Evolutionary conservation across 192 early-diverging fungal genomes (phyloP).

Genomic region (Podila verticillata): DNA sequence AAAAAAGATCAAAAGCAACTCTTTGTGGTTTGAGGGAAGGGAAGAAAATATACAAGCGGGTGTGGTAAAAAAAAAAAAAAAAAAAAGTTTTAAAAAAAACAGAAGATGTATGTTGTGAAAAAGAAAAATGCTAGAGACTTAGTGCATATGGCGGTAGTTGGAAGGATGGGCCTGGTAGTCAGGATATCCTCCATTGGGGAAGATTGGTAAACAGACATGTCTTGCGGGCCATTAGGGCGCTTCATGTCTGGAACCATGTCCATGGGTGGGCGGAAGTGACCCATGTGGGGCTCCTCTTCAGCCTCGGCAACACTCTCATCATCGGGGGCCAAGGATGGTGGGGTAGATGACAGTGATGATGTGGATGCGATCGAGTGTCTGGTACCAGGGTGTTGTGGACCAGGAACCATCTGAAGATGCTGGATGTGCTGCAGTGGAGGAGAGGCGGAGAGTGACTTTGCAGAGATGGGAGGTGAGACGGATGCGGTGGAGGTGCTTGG

Average conservation of each 20-base stretch:
- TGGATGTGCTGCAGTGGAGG: conserved; percentile 19
- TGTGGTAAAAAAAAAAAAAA: conserved; percentile 8
- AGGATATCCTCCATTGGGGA: neutral
- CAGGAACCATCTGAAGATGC: neutral
- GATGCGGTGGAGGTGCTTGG: conserved; percentile 30
- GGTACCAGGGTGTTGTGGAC: neutral
- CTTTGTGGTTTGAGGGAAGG: too few relatives aligned
- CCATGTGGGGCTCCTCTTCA: conserved; percentile 21
- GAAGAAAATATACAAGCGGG: conserved; percentile 3
- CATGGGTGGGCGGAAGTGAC: conserved; percentile 8
- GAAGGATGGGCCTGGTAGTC: conserved; percentile 3
- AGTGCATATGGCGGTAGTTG: conserved; percentile 19
- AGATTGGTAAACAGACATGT: conserved; percentile 13
- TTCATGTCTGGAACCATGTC: neutral
- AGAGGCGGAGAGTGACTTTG: conserved; percentile 40
- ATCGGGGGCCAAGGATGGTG: conserved; percentile 37
- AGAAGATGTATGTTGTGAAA: neutral
- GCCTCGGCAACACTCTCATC: conserved; percentile 39
- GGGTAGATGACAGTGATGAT: conserved; percentile 35
- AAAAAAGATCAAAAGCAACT: neutral
- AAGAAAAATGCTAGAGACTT: conserved; percentile 12
- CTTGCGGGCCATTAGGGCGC: neutral
- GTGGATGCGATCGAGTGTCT: conserved; percentile 23
- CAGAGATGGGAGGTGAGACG: conserved; percentile 24
- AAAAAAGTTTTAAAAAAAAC: neutral